Evolutionary conservation across 2,329 filamentous ascomycete genomes (phyloP), one percentile per base, ranked within the genome.

Genomic region (Lasiodiplodia theobromae): DNA sequence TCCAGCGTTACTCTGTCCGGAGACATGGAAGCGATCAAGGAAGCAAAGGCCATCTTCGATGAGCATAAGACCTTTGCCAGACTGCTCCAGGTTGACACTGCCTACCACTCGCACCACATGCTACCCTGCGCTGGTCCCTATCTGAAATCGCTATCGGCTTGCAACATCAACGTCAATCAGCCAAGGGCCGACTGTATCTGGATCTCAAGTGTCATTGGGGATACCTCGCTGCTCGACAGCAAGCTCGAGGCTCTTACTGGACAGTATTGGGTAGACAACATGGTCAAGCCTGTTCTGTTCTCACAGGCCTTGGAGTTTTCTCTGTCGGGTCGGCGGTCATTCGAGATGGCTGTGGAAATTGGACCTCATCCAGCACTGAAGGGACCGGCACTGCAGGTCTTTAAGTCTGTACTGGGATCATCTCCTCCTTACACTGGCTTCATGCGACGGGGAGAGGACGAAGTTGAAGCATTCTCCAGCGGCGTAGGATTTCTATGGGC

Each of bases 351-450:
- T 18, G 73, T 85, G 4, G 84, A 86, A 68, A 71, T 85, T 8
- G 84, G 84, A 0, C 81, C 83, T 1, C 83, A 85, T 69, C 79
- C 83, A 0, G 79, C 81, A 4, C 76, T 86, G 8, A 82, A 81
- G 70, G 77, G 77, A 0, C 82, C 84, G 0, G 75, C 78, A 0
- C 73, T 69, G 1, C 77, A 83, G 64, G 82, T 75, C 1, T 72
- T 82, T 34, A 73, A 77, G 18, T 44, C 18, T 12, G 34, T 8
- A 71, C 79, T 28, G 23, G 54, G 40, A 40, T 25, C 21, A 16
- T 12, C 38, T 12, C 63, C 68, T 21, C 71, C 72, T 2, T 75
- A 76, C 67, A 67, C 66, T 56, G 74, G 68, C 23, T 53, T 69
- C 4, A 63, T 79, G n/a, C 66, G 69, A 18, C 70, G 77, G 11